Evolutionary conservation across 768 basidiomycete genomes (phyloP), one percentile per base, ranked within the genome.

Genomic region (Leccinum fibrillosum): DNA sequence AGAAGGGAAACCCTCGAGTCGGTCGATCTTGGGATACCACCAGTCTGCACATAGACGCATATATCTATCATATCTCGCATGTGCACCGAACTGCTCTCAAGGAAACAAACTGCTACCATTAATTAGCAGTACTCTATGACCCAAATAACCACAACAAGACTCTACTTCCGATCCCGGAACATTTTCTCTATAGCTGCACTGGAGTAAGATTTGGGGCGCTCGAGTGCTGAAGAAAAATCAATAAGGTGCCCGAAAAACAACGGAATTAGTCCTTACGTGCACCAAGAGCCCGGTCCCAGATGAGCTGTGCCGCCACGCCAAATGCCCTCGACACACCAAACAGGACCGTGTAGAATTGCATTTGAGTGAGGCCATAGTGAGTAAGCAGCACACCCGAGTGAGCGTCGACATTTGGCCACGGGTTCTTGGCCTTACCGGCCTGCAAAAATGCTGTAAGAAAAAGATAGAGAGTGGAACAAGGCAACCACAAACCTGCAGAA

Each of bases 241-340:
- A 10, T 50, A 7, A 48, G 28, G 17, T 9, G 11, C 13, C n/a
- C 9, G 0, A 1, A 19, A 12, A 7, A 37, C 8, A 9, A 23
- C 5, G 28, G n/a, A 58, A 30, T 12, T 3, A 45, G 5, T 4
- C 85, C 89, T 72, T 72, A 91, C 89, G 91, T 75, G 90, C 91
- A 77, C 91, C 91, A 66, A 92, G 86, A 15, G 91, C 92, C 72
- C 92, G 90, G 69, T 94, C 92, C 93, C 93, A 94, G 64, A 94
- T 92, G 62, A 93, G 80, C 69, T 94, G 93, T 32, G 92, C 86
- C 55, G 89, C 84, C 56, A 93, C 92, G 77, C 91, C 91, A 64
- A 93, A 91, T 17, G 91, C 93, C 70, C 93, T 89, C n/a, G 92
- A 95, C 8, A 97, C 91, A 79, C 94, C 94, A 74, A 97, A 97